These are phyloP conservation scores for Yamadazyma sp. DNA, from an alignment of 805 yeast species.

Conservation along the genomic window DNA sequence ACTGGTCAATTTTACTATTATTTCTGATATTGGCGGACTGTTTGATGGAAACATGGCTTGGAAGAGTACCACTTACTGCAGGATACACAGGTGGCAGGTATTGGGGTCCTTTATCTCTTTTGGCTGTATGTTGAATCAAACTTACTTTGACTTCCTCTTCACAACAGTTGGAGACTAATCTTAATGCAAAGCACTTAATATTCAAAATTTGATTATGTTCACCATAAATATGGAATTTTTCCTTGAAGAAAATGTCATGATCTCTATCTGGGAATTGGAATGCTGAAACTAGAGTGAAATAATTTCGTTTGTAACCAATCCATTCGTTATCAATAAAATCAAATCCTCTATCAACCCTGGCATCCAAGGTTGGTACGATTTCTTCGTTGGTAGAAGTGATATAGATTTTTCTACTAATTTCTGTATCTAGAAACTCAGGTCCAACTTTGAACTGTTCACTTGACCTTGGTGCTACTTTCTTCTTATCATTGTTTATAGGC, in stretches of 20 bases:
- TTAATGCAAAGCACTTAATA: slow-evolving; percentile 50
- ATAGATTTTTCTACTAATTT: slow-evolving; percentile 6
- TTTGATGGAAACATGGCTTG: slow-evolving; percentile 53
- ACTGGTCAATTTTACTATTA: slow-evolving; percentile 46
- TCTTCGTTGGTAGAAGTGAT: slow-evolving; percentile 13
- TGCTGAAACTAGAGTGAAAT: slow-evolving; percentile 60
- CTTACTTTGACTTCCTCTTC: slow-evolving; percentile 47
- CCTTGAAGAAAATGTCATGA: slow-evolving; percentile 25
- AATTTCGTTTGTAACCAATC: slow-evolving; percentile 72
- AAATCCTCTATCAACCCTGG: slow-evolving; percentile 66
- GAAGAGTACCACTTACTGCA: slow-evolving; percentile 55
- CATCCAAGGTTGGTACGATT: slow-evolving; percentile 41
- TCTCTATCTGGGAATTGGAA: slow-evolving; percentile 37
- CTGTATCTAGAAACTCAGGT: slow-evolving; percentile 49
- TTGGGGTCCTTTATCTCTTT: slow-evolving; percentile 72
- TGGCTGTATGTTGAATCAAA: slow-evolving; percentile 69
- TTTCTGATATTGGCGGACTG: slow-evolving; percentile 64
- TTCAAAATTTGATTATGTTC: slow-evolving; percentile 14
- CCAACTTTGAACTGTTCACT: slow-evolving; percentile 64
- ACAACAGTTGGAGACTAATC: slow-evolving; percentile 49
- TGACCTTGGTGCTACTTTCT: slow-evolving; percentile 60
- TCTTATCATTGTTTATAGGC: slow-evolving; percentile 8
- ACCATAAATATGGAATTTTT: slow-evolving; percentile 31
- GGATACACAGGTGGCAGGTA: slow-evolving; percentile 53
- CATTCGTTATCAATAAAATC: slow-evolving; percentile 49